These are phyloP conservation scores for Elymus sibiricus DNA, from an alignment of 176 grass and related monocot genomes.

Conservation along the genomic window DNA sequence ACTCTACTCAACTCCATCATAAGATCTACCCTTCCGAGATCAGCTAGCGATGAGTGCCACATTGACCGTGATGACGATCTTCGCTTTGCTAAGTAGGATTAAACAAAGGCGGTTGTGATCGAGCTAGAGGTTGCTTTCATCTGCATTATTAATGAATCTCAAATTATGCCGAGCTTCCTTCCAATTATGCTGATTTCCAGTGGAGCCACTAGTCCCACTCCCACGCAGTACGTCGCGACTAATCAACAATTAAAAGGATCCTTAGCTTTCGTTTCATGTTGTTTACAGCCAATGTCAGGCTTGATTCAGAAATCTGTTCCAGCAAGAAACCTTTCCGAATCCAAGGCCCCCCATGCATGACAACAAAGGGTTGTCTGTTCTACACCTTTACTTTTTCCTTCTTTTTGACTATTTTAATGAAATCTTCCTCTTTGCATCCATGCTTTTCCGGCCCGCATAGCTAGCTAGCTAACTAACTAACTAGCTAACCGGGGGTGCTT, in stretches of 20 bases:
- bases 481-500: not conserved
- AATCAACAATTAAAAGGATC: not conserved
- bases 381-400: conserved; percentile 1
- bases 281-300: not conserved
- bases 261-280: conserved; percentile 5
- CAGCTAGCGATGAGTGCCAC: not conserved
- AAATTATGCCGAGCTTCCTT: conserved; percentile 8
- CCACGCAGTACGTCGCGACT: not conserved
- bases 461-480: not conserved
- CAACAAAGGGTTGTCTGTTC: conserved; percentile 14
- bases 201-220: too few relatives aligned
- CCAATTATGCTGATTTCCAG: not conserved
- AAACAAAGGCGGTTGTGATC: not conserved
- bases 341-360: conserved; percentile 26
- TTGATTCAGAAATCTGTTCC: not conserved
- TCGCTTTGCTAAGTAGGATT: not conserved
- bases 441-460: not conserved
- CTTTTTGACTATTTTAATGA: conserved; percentile 49
- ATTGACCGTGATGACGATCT: not conserved
- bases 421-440: conserved; percentile 1
- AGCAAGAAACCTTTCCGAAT: conserved; percentile 21
- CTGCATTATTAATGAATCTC: not conserved
- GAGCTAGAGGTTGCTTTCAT: not conserved
- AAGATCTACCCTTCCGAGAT: conserved; percentile 1
- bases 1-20: conserved; percentile 24